Evolutionary conservation across 1,284 basidiomycete genomes (phyloP), one percentile per base, ranked within the genome.

Genomic region (Fomitiporia mediterranea): DNA sequence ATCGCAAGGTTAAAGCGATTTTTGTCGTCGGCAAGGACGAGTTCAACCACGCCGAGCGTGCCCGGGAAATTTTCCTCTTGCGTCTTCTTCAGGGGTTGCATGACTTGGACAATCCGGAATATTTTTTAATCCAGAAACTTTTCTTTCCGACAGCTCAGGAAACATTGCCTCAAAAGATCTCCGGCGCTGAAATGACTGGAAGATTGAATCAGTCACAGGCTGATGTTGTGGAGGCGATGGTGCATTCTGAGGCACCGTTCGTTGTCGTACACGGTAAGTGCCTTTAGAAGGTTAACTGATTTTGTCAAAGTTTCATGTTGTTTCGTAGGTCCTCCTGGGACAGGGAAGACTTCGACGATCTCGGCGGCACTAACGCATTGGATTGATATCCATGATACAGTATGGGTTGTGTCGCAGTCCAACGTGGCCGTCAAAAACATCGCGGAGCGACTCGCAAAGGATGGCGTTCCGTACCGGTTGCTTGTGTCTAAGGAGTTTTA

Each of bases 391-490:
- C 53, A 44, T 8, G 23, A 47, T 9, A 53, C 63, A 17, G 60
- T 63, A 0, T 72, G 65, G 63, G 63, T 71, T n/a, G 58, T 68
- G 15, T 67, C 69, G 1, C 69, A 69, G 44, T 68, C 66, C 4
- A 77, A 78, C 47, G 75, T 78, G 27, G 76, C 73, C 0, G 75
- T 78, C 7, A 76, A 76, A 61, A 78, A 78, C 56, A 74, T 78
- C 39, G 76, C 75, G 0, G 68, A 74, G 59, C 70, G 66, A 4
- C 64, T 80, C 2, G 62, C 65, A 8, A 71, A 73, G 49, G 62
- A 66, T 27, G 57, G 61, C 0, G 67, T 78, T 6, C 61, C 70
- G 38, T 80, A 77, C 66, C 72, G 70, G 53, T 62, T 80, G 5
- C 39, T 80, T 4, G 76, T 80, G 1, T 76, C 77, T 1, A 72